Evolutionary conservation across 2,329 filamentous ascomycete genomes (phyloP).

Genomic region (Pyricularia grisea): DNA sequence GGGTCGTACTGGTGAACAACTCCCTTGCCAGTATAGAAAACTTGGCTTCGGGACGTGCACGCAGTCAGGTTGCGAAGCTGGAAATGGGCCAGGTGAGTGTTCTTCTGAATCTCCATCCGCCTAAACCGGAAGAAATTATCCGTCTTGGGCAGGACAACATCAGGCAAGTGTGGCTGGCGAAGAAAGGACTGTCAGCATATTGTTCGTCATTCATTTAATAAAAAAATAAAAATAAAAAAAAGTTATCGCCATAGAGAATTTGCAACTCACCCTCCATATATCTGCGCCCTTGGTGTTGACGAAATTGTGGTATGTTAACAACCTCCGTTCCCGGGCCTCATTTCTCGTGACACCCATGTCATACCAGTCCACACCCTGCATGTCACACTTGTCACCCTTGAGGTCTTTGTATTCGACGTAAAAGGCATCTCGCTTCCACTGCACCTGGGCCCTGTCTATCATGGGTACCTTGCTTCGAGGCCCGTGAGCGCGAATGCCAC

Average conservation of each 20-base stretch:
- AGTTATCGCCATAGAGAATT: background rate
- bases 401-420: slow-evolving; percentile 31
- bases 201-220: background rate
- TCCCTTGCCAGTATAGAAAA: slow-evolving; percentile 44
- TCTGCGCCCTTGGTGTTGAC: slow-evolving; percentile 41
- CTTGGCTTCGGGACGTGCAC: slow-evolving; percentile 42
- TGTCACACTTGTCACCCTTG: slow-evolving; percentile 43
- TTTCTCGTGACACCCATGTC: slow-evolving; percentile 39
- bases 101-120: slow-evolving; percentile 42
- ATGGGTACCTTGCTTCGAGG: background rate
- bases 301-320: slow-evolving; percentile 46
- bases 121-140: slow-evolving; percentile 50
- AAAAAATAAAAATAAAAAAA: too few species aligned
- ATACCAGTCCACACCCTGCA: slow-evolving; percentile 52
- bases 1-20: slow-evolving; percentile 45
- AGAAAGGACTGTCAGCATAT: background rate
- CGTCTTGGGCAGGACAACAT: slow-evolving; percentile 24
- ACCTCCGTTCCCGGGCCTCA: slow-evolving; percentile 37
- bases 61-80: slow-evolving; percentile 56
- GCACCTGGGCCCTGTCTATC: background rate
- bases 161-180: slow-evolving; percentile 14
- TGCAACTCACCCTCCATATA: slow-evolving; percentile 33
- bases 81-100: slow-evolving; percentile 52
- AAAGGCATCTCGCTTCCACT: background rate
- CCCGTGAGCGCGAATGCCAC: background rate